These are phyloP conservation scores for Lyophyllum atratum DNA, from an alignment of 768 basidiomycete species.

Conservation along the genomic window DNA sequence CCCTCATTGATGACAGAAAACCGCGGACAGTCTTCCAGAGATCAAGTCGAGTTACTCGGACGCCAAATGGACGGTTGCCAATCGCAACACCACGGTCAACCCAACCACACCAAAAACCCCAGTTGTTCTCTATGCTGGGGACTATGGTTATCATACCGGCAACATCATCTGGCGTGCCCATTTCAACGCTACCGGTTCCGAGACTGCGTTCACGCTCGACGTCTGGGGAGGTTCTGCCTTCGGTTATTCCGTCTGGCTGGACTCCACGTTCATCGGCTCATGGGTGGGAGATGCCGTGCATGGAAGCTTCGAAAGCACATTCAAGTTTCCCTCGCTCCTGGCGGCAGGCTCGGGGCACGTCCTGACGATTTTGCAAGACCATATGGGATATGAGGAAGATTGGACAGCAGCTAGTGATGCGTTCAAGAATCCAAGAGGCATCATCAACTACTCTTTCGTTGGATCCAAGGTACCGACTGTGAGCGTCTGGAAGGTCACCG, in stretches of 20 bases:
- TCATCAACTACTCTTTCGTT: constrained; percentile 46
- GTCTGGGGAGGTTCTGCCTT: constrained; percentile 50
- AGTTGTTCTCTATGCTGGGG: constrained; percentile 47
- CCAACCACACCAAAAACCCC: constrained; percentile 37
- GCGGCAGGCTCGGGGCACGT: constrained; percentile 36
- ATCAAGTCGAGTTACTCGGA: constrained; percentile 41
- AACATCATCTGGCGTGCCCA: constrained; percentile 55
- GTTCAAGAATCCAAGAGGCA: constrained; percentile 52
- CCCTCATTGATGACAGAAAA: constrained; percentile 30
- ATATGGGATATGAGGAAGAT: constrained; percentile 54
- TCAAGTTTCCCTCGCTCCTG: constrained; percentile 33
- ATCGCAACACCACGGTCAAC: constrained; percentile 43
- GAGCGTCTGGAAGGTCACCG: constrained; percentile 50
- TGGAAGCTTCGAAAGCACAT: constrained; percentile 33
- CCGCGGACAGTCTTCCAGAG: constrained; percentile 44
- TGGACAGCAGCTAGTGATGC: constrained; percentile 41
- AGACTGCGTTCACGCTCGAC: constrained; percentile 42
- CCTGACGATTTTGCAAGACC: constrained; percentile 54
- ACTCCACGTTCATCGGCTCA: constrained; percentile 48
- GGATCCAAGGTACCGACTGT: constrained; percentile 41
- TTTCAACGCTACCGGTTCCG: constrained; percentile 46
- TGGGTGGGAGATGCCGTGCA: constrained; percentile 42
- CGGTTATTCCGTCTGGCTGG: constrained; percentile 51
- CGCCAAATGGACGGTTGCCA: constrained; percentile 41
- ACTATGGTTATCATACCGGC: constrained; percentile 54